Evolutionary conservation across 768 basidiomycete genomes (phyloP).

Genomic region (Astraeus odoratus): DNA sequence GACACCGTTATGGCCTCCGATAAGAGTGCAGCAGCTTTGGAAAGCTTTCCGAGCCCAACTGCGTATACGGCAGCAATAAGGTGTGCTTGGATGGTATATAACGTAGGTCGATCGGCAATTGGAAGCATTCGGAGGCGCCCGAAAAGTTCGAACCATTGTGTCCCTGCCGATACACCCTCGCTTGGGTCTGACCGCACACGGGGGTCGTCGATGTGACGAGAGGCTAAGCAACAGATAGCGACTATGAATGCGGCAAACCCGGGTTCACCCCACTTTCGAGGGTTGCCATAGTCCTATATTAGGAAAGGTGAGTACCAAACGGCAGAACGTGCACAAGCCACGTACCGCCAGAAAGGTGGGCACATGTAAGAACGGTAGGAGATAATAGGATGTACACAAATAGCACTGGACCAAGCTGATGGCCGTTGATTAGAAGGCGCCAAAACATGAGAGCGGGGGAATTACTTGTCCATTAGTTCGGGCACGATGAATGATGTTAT

Average conservation of each 20-base stretch:
- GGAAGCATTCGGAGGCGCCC: slow-evolving; percentile 82
- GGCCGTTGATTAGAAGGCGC: slow-evolving; percentile 10
- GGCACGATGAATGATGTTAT: slow-evolving; percentile 83
- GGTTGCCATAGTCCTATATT: slow-evolving; percentile 82
- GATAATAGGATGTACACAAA: slow-evolving; percentile 88
- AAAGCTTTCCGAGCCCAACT: slow-evolving; percentile 83
- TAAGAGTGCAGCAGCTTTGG: slow-evolving; percentile 78
- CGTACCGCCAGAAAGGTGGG: slow-evolving; percentile 77
- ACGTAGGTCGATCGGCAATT: slow-evolving; percentile 79
- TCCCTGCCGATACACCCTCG: slow-evolving; percentile 84
- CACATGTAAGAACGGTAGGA: slow-evolving; percentile 88
- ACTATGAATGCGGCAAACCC: slow-evolving; percentile 93
- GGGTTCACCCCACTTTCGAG: slow-evolving; percentile 92
- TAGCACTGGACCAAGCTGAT: slow-evolving; percentile 73
- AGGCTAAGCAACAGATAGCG: slow-evolving; percentile 86
- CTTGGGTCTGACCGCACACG: slow-evolving; percentile 76
- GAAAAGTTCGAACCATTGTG: slow-evolving; percentile 89
- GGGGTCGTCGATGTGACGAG: slow-evolving; percentile 88
- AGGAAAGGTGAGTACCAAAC: slow-evolving; percentile 12
- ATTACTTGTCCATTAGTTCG: slow-evolving; percentile 89
- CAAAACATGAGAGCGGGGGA: slow-evolving; percentile 11
- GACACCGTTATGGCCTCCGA: slow-evolving; percentile 85
- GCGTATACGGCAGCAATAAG: slow-evolving; percentile 91
- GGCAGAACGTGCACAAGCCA: slow-evolving; percentile 12
- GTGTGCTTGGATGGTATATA: slow-evolving; percentile 88